These are phyloP conservation scores for Rosa persica DNA, from an alignment of 306 rosid genomes.

Conservation along the genomic window DNA sequence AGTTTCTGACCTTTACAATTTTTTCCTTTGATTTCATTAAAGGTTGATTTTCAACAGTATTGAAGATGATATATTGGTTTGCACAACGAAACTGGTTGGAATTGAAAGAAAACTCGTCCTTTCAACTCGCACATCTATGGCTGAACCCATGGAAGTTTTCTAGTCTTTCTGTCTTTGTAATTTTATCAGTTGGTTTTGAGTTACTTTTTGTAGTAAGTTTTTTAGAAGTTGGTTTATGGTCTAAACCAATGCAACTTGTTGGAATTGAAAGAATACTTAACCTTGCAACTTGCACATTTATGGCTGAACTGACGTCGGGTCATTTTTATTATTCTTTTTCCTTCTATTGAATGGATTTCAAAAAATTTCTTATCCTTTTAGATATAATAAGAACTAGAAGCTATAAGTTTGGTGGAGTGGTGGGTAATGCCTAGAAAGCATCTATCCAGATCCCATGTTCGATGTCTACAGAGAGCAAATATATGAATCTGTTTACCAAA, in stretches of 20 bases:
- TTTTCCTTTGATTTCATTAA: neutral
- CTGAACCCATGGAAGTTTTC: neutral
- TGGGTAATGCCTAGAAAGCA: neutral
- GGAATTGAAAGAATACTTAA: neutral
- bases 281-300: neutral
- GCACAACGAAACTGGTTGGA: neutral
- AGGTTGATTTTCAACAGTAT: neutral
- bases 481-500: neutral
- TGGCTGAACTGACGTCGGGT: neutral
- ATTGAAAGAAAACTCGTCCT: neutral
- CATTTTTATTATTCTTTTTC: neutral
- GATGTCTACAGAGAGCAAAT: neutral
- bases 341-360: neutral
- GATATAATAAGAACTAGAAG: neutral
- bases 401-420: neutral
- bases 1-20: neutral
- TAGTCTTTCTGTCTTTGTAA: neutral
- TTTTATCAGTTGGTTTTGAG: neutral
- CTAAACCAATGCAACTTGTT: neutral
- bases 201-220: neutral
- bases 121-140: neutral
- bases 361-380: neutral
- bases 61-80: neutral
- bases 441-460: neutral
- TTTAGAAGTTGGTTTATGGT: neutral